A percentile compares a stretch with the other conserved stretches of the same genome.
Evolutionary conservation across 2,329 filamentous ascomycete genomes (phyloP).

Genomic region (Boeremia exigua): DNA sequence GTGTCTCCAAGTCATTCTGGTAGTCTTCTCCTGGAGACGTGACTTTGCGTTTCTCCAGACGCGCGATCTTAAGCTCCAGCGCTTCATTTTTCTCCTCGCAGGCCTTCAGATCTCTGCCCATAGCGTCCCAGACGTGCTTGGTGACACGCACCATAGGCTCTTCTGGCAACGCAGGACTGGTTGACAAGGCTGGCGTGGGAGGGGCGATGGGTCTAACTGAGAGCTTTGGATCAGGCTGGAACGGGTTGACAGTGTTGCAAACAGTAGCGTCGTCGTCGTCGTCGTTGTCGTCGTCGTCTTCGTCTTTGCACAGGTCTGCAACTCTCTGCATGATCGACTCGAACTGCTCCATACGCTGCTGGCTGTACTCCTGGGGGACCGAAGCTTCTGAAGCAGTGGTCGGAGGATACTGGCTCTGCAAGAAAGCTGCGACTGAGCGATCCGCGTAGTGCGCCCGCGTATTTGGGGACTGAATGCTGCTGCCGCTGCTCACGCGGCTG

Average conservation of each 20-base stretch:
- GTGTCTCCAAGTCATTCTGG: background rate
- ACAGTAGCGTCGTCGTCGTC: background rate
- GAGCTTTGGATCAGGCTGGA: background rate
- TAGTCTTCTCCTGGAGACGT: background rate
- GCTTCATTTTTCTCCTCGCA: slow-evolving; percentile 9
- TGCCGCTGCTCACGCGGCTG: background rate
- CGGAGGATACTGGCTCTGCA: slow-evolving; percentile 6
- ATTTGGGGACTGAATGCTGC: slow-evolving; percentile 13
- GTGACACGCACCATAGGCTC: slow-evolving; percentile 14
- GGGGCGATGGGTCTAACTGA: slow-evolving; percentile 1
- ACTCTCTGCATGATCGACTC: slow-evolving; percentile 1
- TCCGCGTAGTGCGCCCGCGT: background rate
- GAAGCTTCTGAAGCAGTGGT: background rate
- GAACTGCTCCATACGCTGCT: slow-evolving; percentile 4
- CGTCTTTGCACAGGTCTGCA: background rate
- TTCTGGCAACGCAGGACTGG: background rate
- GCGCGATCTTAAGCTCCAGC: slow-evolving; percentile 11
- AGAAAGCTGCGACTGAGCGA: slow-evolving; percentile 16
- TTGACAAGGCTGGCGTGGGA: slow-evolving; percentile 12
- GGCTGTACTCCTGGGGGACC: background rate
- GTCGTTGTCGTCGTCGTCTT: slow-evolving; percentile 2
- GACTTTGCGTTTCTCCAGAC: background rate
- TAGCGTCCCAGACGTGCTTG: slow-evolving; percentile 11
- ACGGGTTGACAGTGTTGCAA: background rate
- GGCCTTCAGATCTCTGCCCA: slow-evolving; percentile 1